Percentiles rank a stretch among this genome's conserved stretches.
Conservation (phyloP, 768 basidiomycete species). For the Agrocybe pediades region DNA sequence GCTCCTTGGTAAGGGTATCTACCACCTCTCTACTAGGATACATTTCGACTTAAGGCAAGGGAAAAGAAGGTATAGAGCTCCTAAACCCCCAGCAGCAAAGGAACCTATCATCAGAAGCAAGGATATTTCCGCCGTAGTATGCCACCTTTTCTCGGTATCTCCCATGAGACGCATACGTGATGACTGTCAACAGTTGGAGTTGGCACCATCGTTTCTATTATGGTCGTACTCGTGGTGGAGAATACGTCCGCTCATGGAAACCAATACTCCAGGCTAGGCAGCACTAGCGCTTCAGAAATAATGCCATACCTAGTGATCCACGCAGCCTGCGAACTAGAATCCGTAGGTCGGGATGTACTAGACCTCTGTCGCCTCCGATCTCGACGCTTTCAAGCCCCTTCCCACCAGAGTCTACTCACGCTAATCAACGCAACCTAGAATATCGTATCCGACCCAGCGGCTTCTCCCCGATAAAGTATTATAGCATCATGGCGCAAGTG, state of each 20-base stretch:
- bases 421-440: no score
- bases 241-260: no score
- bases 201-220: no score
- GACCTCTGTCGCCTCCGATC: not conserved
- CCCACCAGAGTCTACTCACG: not conserved
- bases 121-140: not conserved
- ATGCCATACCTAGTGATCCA: no score
- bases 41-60: not conserved
- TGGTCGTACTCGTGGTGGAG: no score
- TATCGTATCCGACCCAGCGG: not conserved
- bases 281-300: no score
- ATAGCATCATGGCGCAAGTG: no score
- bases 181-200: no score
- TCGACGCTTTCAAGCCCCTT: not conserved
- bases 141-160: not conserved
- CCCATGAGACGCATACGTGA: not conserved
- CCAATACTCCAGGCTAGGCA: no score
- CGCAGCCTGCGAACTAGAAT: not conserved
- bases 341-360: not conserved
- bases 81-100: no score
- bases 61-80: not conserved
- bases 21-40: not conserved
- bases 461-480: not conserved
- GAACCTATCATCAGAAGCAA: no score
- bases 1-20: not conserved